Evolutionary conservation across 2,329 filamentous ascomycete genomes (phyloP).

Genomic region (Aspergillus sp.): DNA sequence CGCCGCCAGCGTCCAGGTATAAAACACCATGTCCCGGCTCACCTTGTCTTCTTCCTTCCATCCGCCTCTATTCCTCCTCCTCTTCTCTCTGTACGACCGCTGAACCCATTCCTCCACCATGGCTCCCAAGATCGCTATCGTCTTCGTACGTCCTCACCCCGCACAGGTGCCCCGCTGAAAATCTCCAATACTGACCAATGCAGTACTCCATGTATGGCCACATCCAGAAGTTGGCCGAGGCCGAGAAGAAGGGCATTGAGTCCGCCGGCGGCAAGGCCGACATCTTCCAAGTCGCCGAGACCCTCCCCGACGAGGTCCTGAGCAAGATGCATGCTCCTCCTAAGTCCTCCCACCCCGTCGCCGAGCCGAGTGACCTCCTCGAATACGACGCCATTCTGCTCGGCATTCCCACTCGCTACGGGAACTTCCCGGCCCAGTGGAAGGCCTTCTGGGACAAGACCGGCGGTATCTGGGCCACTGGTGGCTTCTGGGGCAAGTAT

Average conservation of each 20-base stretch:
- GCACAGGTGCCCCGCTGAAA: no score
- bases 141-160: constrained; percentile 56
- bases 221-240: constrained; percentile 71
- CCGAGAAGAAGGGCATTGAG: constrained; percentile 84
- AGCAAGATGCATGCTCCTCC: constrained; percentile 81
- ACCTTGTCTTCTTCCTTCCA: constrained; percentile 2
- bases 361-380: constrained; percentile 54
- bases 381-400: constrained; percentile 82
- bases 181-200: neutral
- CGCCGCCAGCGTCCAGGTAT: constrained; percentile 2
- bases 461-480: constrained; percentile 70
- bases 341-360: constrained; percentile 60
- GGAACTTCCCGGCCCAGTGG: constrained; percentile 96
- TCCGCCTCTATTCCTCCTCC: constrained; percentile 2
- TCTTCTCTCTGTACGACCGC: no score
- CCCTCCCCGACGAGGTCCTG: constrained; percentile 73
- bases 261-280: constrained; percentile 73
- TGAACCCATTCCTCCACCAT: constrained; percentile 56
- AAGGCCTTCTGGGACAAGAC: constrained; percentile 80
- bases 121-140: constrained; percentile 86
- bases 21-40: neutral
- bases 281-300: constrained; percentile 80
- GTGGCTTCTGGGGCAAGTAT: constrained; percentile 76
- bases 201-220: constrained; percentile 95
- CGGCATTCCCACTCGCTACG: constrained; percentile 91